Percentiles rank a stretch among this genome's conserved stretches.
phyloP scores from a whole-genome alignment of 202 grass and related monocot species.

The Elaeis oleifera region DNA sequence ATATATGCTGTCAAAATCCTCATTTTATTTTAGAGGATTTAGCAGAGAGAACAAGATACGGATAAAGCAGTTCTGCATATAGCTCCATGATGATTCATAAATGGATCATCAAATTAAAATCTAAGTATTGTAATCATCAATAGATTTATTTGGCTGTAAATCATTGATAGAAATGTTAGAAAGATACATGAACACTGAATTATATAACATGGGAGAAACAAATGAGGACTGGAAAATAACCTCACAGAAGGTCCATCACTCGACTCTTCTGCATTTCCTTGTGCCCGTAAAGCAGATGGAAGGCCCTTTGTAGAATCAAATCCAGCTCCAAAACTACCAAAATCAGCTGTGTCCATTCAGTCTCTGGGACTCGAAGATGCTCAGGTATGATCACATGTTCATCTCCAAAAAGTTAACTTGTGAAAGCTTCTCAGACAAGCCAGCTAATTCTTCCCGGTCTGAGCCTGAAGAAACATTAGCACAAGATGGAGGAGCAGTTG shows the following conservation, averaged over 20 bases:
- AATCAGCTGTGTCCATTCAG: not conserved
- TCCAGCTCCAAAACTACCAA: constrained; percentile 47
- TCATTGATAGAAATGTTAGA: too few species aligned
- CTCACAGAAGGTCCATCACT: constrained; percentile 13
- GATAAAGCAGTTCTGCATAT: too few species aligned
- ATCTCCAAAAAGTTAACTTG: not conserved
- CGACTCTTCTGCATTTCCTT: constrained; percentile 29
- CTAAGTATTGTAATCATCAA: too few species aligned
- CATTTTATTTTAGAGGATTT: too few species aligned
- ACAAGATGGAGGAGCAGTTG: too few species aligned
- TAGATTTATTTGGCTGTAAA: too few species aligned
- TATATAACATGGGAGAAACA: constrained; percentile 5
- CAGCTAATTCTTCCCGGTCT: not conserved
- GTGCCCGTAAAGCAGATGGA: constrained; percentile 17
- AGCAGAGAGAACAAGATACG: too few species aligned
- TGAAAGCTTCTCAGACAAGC: constrained; percentile 3
- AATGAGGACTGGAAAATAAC: not conserved
- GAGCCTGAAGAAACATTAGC: not conserved
- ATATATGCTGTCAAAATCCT: too few species aligned
- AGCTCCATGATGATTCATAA: too few species aligned
- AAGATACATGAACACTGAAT: too few species aligned
- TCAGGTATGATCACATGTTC: constrained; percentile 6
- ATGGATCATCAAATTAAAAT: too few species aligned
- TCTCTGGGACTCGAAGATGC: constrained; percentile 3
- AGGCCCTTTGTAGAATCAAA: constrained; percentile 13